Percentiles rank a stretch among this genome's conserved stretches.
phyloP scores from a whole-genome alignment of 768 basidiomycete genomes.

The Rhodotorula diobovata region DNA sequence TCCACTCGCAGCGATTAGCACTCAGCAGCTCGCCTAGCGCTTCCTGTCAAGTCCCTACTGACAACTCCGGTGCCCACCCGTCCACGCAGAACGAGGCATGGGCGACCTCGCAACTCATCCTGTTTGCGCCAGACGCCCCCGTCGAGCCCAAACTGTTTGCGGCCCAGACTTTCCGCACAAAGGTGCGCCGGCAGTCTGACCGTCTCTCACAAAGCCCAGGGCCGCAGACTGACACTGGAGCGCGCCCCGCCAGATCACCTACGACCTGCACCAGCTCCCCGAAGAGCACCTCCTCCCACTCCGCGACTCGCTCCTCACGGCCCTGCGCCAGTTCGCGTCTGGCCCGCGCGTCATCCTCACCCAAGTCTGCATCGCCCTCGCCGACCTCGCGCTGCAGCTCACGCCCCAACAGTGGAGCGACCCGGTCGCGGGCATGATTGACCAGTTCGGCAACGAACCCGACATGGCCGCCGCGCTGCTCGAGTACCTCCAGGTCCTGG shows the following conservation, averaged over 20 bases:
- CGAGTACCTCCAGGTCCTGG: slow-evolving; percentile 82
- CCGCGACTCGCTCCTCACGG: slow-evolving; percentile 77
- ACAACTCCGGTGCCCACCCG: background rate
- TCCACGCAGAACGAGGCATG: slow-evolving; percentile 80
- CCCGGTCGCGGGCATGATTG: slow-evolving; percentile 73
- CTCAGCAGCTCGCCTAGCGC: background rate
- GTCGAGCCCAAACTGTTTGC: slow-evolving; percentile 82
- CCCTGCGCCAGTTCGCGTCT: slow-evolving; percentile 64
- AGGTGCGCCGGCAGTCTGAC: slow-evolving; percentile 56
- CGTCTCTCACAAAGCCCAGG: slow-evolving; percentile 40
- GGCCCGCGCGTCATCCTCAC: slow-evolving; percentile 74
- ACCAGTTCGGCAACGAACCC: slow-evolving; percentile 77
- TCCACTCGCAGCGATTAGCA: too few species aligned
- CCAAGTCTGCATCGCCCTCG: slow-evolving; percentile 82
- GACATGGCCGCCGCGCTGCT: slow-evolving; percentile 74
- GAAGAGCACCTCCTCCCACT: slow-evolving; percentile 66
- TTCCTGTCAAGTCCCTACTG: too few species aligned
- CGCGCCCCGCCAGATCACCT: slow-evolving; percentile 70
- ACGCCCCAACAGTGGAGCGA: slow-evolving; percentile 66
- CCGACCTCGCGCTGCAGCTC: slow-evolving; percentile 85
- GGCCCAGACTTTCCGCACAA: slow-evolving; percentile 90
- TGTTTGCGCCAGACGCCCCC: slow-evolving; percentile 73
- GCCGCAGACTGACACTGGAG: slow-evolving; percentile 1
- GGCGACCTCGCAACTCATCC: slow-evolving; percentile 86
- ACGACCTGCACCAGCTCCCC: slow-evolving; percentile 86